These are phyloP conservation scores for Acanthamoeba royreba DNA, from an alignment of 208 protist genomes.

Conservation along the genomic window DNA sequence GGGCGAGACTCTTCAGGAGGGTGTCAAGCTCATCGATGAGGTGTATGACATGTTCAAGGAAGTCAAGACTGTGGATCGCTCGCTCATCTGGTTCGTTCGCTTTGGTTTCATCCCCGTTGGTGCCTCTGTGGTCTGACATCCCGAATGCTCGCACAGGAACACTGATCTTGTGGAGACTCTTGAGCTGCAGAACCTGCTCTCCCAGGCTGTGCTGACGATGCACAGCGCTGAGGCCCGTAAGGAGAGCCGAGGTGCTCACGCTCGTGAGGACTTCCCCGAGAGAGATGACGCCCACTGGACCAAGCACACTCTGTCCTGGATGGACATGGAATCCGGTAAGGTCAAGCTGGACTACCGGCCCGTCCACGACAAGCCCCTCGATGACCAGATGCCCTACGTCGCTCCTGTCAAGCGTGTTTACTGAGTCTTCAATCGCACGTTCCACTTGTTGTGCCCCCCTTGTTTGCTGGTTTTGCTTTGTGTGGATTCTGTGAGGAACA, in stretches of 20 bases:
- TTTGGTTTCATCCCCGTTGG: background rate
- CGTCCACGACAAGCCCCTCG: constrained; percentile 42
- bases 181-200: constrained; percentile 98
- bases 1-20: constrained; percentile 89
- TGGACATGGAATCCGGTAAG: constrained; percentile 89
- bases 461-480: no score
- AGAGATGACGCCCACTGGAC: constrained; percentile 98
- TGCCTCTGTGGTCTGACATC: background rate
- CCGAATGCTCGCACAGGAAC: constrained; percentile 92
- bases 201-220: constrained; percentile 92
- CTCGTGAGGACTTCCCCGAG: constrained; percentile 93
- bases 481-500: no score
- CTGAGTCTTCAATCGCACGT: background rate
- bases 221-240: constrained; percentile 90
- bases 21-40: constrained; percentile 90
- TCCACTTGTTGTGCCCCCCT: background rate
- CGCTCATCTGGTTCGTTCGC: constrained; percentile 74
- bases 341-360: constrained; percentile 90
- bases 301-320: constrained; percentile 97
- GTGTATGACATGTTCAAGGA: constrained; percentile 89
- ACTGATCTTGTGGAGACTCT: constrained; percentile 98
- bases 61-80: constrained; percentile 88
- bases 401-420: constrained; percentile 28
- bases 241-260: constrained; percentile 96
- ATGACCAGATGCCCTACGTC: constrained; percentile 29